Evolutionary conservation across 768 basidiomycete genomes (phyloP), one percentile per base, ranked within the genome.

Genomic region (Agrocybe pediades): DNA sequence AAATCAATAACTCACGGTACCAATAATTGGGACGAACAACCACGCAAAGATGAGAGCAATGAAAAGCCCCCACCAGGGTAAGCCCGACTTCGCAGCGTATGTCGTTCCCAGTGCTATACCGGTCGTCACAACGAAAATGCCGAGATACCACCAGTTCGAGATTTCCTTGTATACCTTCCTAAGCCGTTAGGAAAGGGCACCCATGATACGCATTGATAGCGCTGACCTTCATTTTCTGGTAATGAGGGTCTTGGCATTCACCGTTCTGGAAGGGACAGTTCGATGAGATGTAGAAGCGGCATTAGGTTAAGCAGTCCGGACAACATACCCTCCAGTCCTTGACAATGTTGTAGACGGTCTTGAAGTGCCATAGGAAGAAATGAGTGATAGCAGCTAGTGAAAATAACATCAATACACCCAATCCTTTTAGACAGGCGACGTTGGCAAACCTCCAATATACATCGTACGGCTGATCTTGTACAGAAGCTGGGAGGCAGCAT

Each of bases 301-400:
- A 49, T 68, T 69, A 30, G 29, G 29, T 30, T 7, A 15, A 26
- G 23, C 20, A 19, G 19, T 24, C 9, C 2, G 25, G 15, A 13
- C 11, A 21, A 33, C 56, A 42, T 24, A 66, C 69, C 9, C 51
- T 56, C 27, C 60, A 65, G 27, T 61, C 64, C 58, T 69, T 66
- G 46, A 78, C 59, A 46, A 76, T 70, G 16, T 56, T 58, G 9
- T 55, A 65, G 6, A 81, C 61, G 6, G 75, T 75, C 23, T 73
- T 64, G 20, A 61, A 68, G 55, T 82, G 77, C 80, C 80, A 81
- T 1, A 82, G 58, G 16, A 80, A 63, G 45, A 81, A 71, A 55
- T 81, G 79, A 2, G 71, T 76, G 40, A 81, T 58, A 0, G 78
- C 77, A 19, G 79, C 76, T 70, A 29, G 16, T 11, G 26, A 6